Conservation (phyloP, 352 stramenopile species). For the Pythium dissimile region DNA sequence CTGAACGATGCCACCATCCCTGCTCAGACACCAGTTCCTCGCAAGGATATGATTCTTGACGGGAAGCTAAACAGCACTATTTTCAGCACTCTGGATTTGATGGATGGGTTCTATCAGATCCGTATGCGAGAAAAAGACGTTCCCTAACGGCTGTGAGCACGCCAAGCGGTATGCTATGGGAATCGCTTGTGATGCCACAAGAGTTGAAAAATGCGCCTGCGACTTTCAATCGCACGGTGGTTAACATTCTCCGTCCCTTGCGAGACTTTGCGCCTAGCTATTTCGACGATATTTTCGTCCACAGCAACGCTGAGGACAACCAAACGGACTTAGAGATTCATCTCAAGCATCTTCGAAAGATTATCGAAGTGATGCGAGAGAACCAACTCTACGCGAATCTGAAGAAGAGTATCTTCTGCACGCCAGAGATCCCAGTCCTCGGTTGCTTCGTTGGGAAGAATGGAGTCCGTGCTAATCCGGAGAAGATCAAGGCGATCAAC, state of each 20-base stretch:
- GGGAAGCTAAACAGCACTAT: background rate
- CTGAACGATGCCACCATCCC: background rate
- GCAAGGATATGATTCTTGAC: slow-evolving; percentile 3
- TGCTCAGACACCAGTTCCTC: slow-evolving; percentile 1
- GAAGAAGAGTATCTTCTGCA: slow-evolving; percentile 23
- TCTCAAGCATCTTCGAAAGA: slow-evolving; percentile 14
- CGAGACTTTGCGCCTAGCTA: slow-evolving; percentile 23
- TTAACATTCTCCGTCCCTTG: slow-evolving; percentile 16
- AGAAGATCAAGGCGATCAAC: slow-evolving; percentile 12
- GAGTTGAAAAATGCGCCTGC: slow-evolving; percentile 23
- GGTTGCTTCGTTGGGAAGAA: slow-evolving; percentile 21
- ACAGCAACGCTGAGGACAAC: slow-evolving; percentile 1
- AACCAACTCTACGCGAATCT: slow-evolving; percentile 19
- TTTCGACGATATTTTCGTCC: slow-evolving; percentile 33
- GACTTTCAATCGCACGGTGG: slow-evolving; percentile 39
- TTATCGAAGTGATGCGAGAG: slow-evolving; percentile 18
- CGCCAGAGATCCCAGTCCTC: slow-evolving; percentile 25
- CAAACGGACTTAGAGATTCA: slow-evolving; percentile 9
- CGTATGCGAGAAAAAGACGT: slow-evolving; percentile 1
- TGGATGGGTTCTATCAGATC: slow-evolving; percentile 6
- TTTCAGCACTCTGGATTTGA: slow-evolving; percentile 1
- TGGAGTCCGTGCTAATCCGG: slow-evolving; percentile 15
- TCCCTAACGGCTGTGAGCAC: slow-evolving; percentile 5
- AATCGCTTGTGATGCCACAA: slow-evolving; percentile 26
- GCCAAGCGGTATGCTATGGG: slow-evolving; percentile 21